A percentile compares a stretch with the other conserved stretches of the same genome.
Conservation (phyloP, 805 yeast species). For the Metschnikowia noctiluminum region DNA sequence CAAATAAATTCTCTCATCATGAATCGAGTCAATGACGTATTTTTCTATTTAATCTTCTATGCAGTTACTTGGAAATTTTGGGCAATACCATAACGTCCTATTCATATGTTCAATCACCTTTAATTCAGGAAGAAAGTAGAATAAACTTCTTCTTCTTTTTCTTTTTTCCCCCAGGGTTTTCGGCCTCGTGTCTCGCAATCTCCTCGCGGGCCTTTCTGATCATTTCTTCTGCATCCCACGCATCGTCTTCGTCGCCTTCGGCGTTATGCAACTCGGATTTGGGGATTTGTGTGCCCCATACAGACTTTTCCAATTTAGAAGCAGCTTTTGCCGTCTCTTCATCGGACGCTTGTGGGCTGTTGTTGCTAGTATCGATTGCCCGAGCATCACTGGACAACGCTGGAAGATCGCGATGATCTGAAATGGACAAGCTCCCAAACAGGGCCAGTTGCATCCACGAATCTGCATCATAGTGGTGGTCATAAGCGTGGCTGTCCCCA, state of each 20-base stretch:
- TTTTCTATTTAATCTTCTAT: too few relatives aligned
- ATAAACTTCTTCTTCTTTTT: slow-evolving; percentile 48
- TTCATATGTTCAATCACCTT: too few relatives aligned
- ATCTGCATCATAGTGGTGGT: slow-evolving; percentile 16
- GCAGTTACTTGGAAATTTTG: too few relatives aligned
- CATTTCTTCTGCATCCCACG: slow-evolving; percentile 50
- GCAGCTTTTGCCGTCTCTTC: slow-evolving; percentile 2
- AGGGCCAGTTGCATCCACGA: slow-evolving; percentile 18
- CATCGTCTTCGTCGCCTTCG: slow-evolving; percentile 35
- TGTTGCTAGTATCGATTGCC: slow-evolving; percentile 3
- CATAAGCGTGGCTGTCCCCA: slow-evolving; percentile 17
- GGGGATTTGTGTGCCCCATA: slow-evolving; percentile 73
- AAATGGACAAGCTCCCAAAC: slow-evolving; percentile 34
- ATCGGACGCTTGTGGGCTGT: slow-evolving; percentile 7
- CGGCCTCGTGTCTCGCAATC: slow-evolving; percentile 29
- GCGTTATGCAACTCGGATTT: slow-evolving; percentile 34
- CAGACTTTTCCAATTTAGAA: slow-evolving; percentile 34
- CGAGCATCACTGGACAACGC: slow-evolving; percentile 20
- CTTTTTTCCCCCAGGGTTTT: slow-evolving; percentile 22
- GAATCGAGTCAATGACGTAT: too few relatives aligned
- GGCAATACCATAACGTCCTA: too few relatives aligned
- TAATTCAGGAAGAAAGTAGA: slow-evolving; percentile 23
- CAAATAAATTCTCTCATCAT: too few relatives aligned
- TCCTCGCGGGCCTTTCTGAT: slow-evolving; percentile 50
- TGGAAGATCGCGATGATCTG: slow-evolving; percentile 38